phyloP scores from a whole-genome alignment of 805 yeast genomes.

The Metschnikowia corniflorae region DNA sequence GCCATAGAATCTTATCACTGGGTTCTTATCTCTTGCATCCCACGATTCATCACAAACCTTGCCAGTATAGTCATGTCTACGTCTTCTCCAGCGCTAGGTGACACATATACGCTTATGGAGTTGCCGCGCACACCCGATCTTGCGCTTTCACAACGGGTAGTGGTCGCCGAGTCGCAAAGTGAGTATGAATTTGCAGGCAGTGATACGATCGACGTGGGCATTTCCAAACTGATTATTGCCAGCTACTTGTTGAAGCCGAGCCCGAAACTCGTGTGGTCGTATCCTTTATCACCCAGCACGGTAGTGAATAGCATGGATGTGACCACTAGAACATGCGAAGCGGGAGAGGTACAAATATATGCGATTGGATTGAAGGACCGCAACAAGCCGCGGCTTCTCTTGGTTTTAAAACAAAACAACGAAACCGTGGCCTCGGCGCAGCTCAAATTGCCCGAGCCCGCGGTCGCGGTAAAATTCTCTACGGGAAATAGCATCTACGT shows the following conservation, averaged over 20 bases:
- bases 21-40: too few species aligned
- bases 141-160: conserved; percentile 15
- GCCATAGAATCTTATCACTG: too few species aligned
- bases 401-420: conserved; percentile 11
- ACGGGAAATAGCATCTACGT: conserved; percentile 21
- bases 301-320: conserved; percentile 41
- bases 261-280: conserved; percentile 56
- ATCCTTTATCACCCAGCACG: conserved; percentile 48
- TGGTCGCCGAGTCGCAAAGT: conserved; percentile 17
- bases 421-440: conserved; percentile 14
- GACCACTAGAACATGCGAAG: conserved; percentile 12
- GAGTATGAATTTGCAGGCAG: conserved; percentile 10
- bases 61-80: background rate
- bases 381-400: conserved; percentile 22
- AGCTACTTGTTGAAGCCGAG: conserved; percentile 52
- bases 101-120: conserved; percentile 19
- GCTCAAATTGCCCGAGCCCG: conserved; percentile 9
- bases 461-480: conserved; percentile 14
- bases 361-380: conserved; percentile 39
- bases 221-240: conserved; percentile 51
- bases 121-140: conserved; percentile 20
- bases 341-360: conserved; percentile 17
- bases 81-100: conserved; percentile 16
- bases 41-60: too few species aligned
- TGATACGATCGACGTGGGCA: conserved; percentile 47